Base-by-base conservation (phyloP, 495 filamentous ascomycete species). In the Penicillium simplicissimum region DNA sequence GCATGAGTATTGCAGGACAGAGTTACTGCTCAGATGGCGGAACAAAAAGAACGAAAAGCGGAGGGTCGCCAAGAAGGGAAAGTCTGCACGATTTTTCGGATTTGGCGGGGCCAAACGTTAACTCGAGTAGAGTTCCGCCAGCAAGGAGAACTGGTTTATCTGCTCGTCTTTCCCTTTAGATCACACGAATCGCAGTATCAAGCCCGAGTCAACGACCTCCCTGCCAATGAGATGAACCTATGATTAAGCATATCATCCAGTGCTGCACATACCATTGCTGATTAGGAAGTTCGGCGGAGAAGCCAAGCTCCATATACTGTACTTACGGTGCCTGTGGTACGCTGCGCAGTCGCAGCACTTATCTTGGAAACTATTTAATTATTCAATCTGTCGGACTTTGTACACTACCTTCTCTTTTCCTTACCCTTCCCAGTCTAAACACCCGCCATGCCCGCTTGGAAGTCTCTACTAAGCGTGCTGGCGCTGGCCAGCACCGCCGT, bases 61-160 rank as follows among this genome's bases (percentile, higher is more conserved):
- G 58, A 55, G 25, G 33, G 31, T 23, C 47, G 57, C 72, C 78
- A 37, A 75, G 71, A 81, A 77, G 67, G 78, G 78, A 79, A 81
- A 67, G 74, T 79, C 76, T 71, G 70, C 72, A 77, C 76, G 78
- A 81, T 59, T 45, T 45, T 45, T 17, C 38, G n/a, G 4, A 13
- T 40, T n/a, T 15, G 13, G 37, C 19, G 19, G 19, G 40, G 40
- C 40, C 28, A 31, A 31, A 31, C 28, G 28, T 31, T 31, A 8
- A 42, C 6, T 42, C 40, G 1, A 19, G n/a, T 9, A 42, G 14
- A 15, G n/a, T 42, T 42, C 14, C n/a, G 7, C 8, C 4, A 14
- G 15, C 13, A 38, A 4, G 4, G 15, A 15, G 17, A 42, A 15
- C n/a, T 4, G 4, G n/a, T 15, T 42, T 55, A 63, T 70, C 65